phyloP scores from a whole-genome alignment of 108 stramenopile genomes.

The Stephanodiscus minutulus region DNA sequence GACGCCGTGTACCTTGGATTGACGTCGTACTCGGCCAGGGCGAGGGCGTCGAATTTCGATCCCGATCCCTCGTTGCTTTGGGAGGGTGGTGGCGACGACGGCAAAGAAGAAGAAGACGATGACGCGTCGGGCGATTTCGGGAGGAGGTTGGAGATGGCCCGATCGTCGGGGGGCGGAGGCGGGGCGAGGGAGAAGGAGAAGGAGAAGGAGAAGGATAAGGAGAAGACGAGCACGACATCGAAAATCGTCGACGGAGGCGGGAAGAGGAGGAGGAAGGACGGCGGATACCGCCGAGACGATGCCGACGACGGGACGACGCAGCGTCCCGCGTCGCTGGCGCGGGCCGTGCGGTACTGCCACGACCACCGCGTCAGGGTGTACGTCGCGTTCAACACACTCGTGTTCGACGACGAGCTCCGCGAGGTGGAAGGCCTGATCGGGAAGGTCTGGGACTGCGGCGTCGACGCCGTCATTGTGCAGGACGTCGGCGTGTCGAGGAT shows the following conservation, averaged over 20 bases:
- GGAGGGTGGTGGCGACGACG: neutral
- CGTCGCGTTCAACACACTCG: slow-evolving; percentile 69
- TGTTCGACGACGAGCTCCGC: slow-evolving; percentile 68
- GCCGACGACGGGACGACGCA: neutral
- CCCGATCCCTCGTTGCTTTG: slow-evolving; percentile 49
- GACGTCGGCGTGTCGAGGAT: slow-evolving; percentile 63
- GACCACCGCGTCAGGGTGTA: slow-evolving; percentile 62
- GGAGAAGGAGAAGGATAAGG: no score
- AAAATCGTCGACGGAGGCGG: no score
- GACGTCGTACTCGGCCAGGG: slow-evolving; percentile 69
- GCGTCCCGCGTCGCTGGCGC: slow-evolving; percentile 25
- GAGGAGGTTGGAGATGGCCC: slow-evolving; percentile 1
- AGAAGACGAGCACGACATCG: no score
- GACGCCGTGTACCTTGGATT: slow-evolving; percentile 75
- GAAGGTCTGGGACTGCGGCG: slow-evolving; percentile 51
- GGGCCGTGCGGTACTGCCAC: slow-evolving; percentile 56
- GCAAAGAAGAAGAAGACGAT: neutral
- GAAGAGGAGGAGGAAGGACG: neutral
- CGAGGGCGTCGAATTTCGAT: slow-evolving; percentile 74
- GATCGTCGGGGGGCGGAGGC: neutral
- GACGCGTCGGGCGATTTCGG: neutral
- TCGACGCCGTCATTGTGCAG: slow-evolving; percentile 81
- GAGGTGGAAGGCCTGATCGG: slow-evolving; percentile 60
- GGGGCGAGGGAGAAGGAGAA: no score
- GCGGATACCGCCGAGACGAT: neutral